Percentiles rank a stretch among this genome's conserved stretches.
These are phyloP conservation scores for Aspergillus sclerotioniger DNA, from an alignment of 495 filamentous ascomycete genomes.

Conservation along the genomic window DNA sequence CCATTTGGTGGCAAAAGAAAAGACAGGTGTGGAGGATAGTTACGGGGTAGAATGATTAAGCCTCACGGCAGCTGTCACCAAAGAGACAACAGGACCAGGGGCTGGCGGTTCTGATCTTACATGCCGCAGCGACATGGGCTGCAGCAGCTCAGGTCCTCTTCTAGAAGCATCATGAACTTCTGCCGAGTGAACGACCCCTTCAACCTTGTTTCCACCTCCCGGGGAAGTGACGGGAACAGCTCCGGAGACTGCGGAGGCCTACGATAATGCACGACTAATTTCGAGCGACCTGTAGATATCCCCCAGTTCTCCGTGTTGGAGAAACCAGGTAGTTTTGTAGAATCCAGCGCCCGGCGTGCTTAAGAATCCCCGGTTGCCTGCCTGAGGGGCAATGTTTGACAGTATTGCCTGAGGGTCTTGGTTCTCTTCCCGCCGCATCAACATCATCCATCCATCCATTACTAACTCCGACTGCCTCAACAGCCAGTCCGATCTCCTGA, in stretches of 20 bases:
- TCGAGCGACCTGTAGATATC: not conserved
- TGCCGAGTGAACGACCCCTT: not conserved
- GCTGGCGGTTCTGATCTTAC: slow-evolving; percentile 4
- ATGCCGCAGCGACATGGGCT: not conserved
- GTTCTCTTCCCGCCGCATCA: not conserved
- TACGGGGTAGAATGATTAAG: not conserved
- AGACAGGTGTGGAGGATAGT: not conserved
- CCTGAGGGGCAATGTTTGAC: not conserved
- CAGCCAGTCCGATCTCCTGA: not conserved
- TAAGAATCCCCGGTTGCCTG: not conserved
- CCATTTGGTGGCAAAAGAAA: not conserved
- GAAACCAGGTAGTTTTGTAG: not conserved
- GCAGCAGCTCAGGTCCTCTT: slow-evolving; percentile 8
- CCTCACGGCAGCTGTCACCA: not conserved
- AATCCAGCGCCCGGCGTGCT: not conserved
- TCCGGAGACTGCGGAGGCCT: not conserved
- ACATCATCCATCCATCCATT: not conserved
- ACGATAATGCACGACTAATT: not conserved
- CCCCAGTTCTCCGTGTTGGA: too few species aligned
- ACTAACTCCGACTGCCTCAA: not conserved
- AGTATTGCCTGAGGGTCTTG: not conserved
- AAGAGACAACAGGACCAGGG: slow-evolving; percentile 3
- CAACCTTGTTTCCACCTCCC: not conserved
- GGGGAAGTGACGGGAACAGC: slow-evolving; percentile 1
- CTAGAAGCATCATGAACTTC: slow-evolving; percentile 13